A percentile compares a stretch with the other conserved stretches of the same genome.
These are phyloP conservation scores for Paramecium tetraurelia DNA, from an alignment of 73 alveolate species.

Conservation along the genomic window DNA sequence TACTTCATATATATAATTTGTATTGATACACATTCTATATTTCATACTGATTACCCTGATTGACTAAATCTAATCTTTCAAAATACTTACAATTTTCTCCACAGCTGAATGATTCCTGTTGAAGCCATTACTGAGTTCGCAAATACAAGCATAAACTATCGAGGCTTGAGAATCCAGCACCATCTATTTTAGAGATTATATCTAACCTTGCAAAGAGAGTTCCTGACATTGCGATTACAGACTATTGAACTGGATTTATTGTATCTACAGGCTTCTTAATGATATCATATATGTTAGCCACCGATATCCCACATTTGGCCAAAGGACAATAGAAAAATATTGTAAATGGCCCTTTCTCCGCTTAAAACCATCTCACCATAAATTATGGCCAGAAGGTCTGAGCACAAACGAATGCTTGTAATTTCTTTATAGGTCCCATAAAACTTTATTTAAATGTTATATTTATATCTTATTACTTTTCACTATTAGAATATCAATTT, in stretches of 20 bases:
- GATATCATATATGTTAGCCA: conserved; percentile 29
- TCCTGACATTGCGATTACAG: background rate
- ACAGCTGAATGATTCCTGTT: background rate
- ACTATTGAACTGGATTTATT: background rate
- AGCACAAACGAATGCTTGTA: background rate
- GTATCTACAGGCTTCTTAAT: background rate
- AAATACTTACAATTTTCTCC: conserved; percentile 7
- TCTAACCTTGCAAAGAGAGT: background rate
- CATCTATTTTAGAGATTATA: background rate
- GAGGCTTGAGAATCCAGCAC: conserved; percentile 14
- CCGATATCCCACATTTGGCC: background rate
- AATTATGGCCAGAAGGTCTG: conserved; percentile 1
- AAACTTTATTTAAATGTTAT: background rate
- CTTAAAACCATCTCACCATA: background rate
- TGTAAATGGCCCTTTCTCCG: conserved; percentile 34
- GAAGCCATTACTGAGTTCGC: background rate
- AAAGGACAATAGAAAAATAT: conserved; percentile 33
- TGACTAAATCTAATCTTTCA: background rate
- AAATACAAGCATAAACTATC: background rate
- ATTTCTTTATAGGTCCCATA: background rate
- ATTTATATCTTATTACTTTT: background rate
- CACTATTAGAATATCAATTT: background rate
- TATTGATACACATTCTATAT: background rate
- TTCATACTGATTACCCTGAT: background rate
- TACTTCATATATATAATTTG: background rate